A percentile compares a stretch with the other conserved stretches of the same genome.
Conservation (phyloP, 1,284 basidiomycete species). For the Malassezia slooffiae region DNA sequence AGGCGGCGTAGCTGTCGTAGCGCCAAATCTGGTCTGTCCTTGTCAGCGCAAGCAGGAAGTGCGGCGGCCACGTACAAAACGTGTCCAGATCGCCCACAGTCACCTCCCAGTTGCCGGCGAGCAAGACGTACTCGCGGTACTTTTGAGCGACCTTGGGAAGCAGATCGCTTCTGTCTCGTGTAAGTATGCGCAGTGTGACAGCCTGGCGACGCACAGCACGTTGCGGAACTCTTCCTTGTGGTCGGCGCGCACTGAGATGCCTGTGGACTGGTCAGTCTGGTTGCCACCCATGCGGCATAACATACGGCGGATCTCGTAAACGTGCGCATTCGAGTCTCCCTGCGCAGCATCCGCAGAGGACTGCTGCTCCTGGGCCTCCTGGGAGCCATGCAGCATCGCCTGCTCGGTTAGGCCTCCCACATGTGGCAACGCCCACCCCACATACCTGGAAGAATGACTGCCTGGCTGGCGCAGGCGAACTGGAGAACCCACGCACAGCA, state of each 20-base stretch:
- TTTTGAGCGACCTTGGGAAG: constrained; percentile 28
- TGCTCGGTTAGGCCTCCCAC: too few relatives aligned
- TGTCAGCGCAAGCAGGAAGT: too few relatives aligned
- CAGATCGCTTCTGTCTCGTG: constrained; percentile 19
- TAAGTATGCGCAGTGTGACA: background rate
- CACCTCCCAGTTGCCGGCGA: constrained; percentile 38
- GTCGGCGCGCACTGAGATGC: too few relatives aligned
- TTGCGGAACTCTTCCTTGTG: constrained; percentile 27
- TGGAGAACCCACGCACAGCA: too few relatives aligned
- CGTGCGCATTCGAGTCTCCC: constrained; percentile 27
- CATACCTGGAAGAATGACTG: too few relatives aligned
- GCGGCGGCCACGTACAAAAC: constrained; percentile 22
- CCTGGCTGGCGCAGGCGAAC: too few relatives aligned
- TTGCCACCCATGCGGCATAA: constrained; percentile 20
- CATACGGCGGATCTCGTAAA: constrained; percentile 39
- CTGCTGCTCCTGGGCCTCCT: constrained; percentile 25
- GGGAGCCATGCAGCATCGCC: constrained; percentile 35
- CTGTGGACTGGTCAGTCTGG: too few relatives aligned
- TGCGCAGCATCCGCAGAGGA: constrained; percentile 23
- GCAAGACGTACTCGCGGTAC: constrained; percentile 17
- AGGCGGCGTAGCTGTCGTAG: constrained; percentile 39
- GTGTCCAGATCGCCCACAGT: constrained; percentile 39
- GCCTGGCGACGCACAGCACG: constrained; percentile 15
- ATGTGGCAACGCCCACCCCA: too few relatives aligned
- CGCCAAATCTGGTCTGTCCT: constrained; percentile 42